phyloP scores from a whole-genome alignment of 805 yeast species.

The Ogataea minuta region DNA sequence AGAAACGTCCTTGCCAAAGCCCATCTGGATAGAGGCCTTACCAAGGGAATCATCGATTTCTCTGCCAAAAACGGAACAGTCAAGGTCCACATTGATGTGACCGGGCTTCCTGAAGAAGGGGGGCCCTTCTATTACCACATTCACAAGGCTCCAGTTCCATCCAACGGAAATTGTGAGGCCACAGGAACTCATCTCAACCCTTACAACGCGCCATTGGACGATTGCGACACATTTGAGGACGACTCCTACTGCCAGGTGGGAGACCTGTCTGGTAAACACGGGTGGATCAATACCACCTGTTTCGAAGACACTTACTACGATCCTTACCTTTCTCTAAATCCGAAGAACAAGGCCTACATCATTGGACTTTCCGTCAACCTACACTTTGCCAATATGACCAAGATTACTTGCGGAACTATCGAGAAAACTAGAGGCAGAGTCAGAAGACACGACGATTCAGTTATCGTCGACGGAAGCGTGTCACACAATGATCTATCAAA shows the following conservation, averaged over 20 bases:
- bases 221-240: constrained; percentile 47
- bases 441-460: constrained; percentile 24
- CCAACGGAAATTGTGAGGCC: constrained; percentile 49
- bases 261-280: constrained; percentile 77
- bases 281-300: constrained; percentile 67
- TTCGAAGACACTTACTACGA: constrained; percentile 62
- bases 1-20: constrained; percentile 54
- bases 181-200: constrained; percentile 66
- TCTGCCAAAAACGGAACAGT: constrained; percentile 58
- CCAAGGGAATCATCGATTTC: constrained; percentile 56
- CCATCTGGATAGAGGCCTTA: constrained; percentile 46
- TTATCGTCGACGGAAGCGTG: constrained; percentile 13
- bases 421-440: constrained; percentile 31
- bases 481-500: constrained; percentile 1
- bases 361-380: constrained; percentile 57
- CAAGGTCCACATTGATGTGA: constrained; percentile 65
- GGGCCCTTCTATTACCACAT: constrained; percentile 73
- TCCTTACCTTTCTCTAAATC: constrained; percentile 62
- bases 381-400: constrained; percentile 54
- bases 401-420: constrained; percentile 64
- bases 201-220: constrained; percentile 47
- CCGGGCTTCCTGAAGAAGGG: constrained; percentile 63
- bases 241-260: constrained; percentile 68
- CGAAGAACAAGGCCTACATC: constrained; percentile 52
- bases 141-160: constrained; percentile 56